These are phyloP conservation scores for Lactarius psammicola DNA, from an alignment of 768 basidiomycete species.

Conservation along the genomic window DNA sequence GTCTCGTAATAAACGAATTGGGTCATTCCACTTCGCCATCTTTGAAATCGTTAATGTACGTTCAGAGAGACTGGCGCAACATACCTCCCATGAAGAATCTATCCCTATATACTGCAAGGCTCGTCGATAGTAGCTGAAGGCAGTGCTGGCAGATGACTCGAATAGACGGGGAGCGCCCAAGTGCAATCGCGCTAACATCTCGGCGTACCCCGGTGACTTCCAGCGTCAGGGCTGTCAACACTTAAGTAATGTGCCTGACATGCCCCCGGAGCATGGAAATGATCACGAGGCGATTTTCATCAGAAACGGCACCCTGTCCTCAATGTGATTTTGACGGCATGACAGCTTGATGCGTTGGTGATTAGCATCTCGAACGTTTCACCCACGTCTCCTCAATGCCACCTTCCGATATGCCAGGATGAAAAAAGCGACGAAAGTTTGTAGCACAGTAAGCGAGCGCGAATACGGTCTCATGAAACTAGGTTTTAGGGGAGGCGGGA, in stretches of 20 bases:
- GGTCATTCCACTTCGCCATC: not conserved
- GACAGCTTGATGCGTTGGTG: not conserved
- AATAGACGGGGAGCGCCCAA: not conserved
- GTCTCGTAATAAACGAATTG: not conserved
- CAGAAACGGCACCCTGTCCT: not conserved
- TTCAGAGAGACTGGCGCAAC: not conserved
- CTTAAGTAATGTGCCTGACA: too few species aligned
- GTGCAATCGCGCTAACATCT: not conserved
- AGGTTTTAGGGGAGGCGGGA: too few species aligned
- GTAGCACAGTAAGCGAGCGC: too few species aligned
- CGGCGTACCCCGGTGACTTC: too few species aligned
- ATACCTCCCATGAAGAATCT: not conserved
- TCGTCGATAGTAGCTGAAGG: not conserved
- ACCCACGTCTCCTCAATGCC: not conserved
- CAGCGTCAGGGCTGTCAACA: too few species aligned
- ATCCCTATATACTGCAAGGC: not conserved
- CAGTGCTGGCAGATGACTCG: not conserved
- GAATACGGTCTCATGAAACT: too few species aligned
- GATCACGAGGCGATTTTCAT: not conserved
- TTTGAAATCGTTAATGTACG: not conserved
- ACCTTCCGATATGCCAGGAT: not conserved
- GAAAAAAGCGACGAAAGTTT: too few species aligned
- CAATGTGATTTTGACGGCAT: not conserved
- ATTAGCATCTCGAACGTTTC: not conserved
- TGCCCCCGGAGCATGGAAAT: too few species aligned